phyloP scores from a whole-genome alignment of 345 rosid species.

The Viola odorata region DNA sequence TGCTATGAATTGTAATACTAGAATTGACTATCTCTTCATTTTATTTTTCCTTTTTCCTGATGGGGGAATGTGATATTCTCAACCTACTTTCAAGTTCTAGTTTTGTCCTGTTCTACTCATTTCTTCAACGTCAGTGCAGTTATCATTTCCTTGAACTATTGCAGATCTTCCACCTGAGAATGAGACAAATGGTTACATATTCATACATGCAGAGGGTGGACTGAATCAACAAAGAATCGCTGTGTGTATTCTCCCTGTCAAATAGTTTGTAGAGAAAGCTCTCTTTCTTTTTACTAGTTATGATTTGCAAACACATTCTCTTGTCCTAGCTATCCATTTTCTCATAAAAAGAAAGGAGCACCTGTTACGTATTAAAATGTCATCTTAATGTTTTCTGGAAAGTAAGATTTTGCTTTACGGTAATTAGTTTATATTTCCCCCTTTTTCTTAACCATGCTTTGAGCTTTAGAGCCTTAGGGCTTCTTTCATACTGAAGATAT shows the following conservation, averaged over 20 bases:
- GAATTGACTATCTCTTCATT: too few relatives aligned
- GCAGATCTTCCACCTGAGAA: constrained; percentile 90
- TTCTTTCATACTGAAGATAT: too few relatives aligned
- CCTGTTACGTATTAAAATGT: not conserved
- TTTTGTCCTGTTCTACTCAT: not conserved
- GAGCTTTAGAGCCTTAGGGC: too few relatives aligned
- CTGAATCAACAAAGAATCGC: constrained; percentile 98
- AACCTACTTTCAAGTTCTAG: not conserved
- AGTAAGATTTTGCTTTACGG: not conserved
- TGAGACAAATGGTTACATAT: constrained; percentile 91
- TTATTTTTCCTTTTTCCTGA: not conserved
- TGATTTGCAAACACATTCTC: not conserved
- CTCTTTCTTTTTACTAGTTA: not conserved
- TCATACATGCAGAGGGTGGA: constrained; percentile 99
- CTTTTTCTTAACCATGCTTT: too few relatives aligned
- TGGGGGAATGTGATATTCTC: not conserved
- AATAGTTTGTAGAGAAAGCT: constrained; percentile 10
- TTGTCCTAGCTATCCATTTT: not conserved
- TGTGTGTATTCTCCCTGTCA: constrained; percentile 44
- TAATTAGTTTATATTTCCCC: too few relatives aligned
- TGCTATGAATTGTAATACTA: too few relatives aligned
- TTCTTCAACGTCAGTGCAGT: not conserved
- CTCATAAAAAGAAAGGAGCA: not conserved
- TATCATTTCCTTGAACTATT: constrained; percentile 11
- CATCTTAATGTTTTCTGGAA: not conserved